Base-by-base conservation (phyloP, 2,329 filamentous ascomycete genomes). In the Ploettnerulaceae sp. region DNA sequence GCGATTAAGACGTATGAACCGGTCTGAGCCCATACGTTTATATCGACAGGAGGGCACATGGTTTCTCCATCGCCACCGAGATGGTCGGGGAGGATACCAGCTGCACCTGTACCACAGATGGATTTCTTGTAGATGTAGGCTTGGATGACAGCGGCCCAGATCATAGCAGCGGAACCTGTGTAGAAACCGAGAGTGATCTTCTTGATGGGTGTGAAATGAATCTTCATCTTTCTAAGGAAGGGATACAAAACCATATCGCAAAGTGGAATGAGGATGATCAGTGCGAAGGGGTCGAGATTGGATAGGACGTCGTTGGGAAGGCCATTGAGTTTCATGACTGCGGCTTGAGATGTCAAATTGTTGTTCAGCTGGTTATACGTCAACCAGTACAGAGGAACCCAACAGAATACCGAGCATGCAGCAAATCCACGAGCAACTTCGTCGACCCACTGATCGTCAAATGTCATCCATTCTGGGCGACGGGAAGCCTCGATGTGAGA, bases 381-480 rank as follows among this genome's bases (percentile, higher is more conserved):
- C 2, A 49, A 25, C 47, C 47, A 79, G 59, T 69, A 76, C 7
- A 75, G 64, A n/a, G 72, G 72, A 45, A 69, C 70, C 67, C 72
- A 75, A 26, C 70, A 59, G 66, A 86, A 90, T 25, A 88, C 84
- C 54, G 77, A 73, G 70, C 82, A 86, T 47, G 83, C 82, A 57
- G 76, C 72, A 47, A 86, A 70, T 51, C 84, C 85, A 66, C 85
- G 82, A 42, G 74, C 73, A 38, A 89, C 80, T 62, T 90, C 84
- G 61, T 89, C 85, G 25, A 91, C 86, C 85, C 86, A 91, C 42
- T 79, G 78, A 56, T 91, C 87, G 52, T 91, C 86, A 57, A 89
- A 89, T 0, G 81, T 85, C 82, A 90, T 89, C 84, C 84, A 90
- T 0, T 45, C 31, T 0, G 85, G 85, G 45, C 81, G 80, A 53